phyloP scores from a whole-genome alignment of 2,329 filamentous ascomycete genomes.

The Xylariales sp. region DNA sequence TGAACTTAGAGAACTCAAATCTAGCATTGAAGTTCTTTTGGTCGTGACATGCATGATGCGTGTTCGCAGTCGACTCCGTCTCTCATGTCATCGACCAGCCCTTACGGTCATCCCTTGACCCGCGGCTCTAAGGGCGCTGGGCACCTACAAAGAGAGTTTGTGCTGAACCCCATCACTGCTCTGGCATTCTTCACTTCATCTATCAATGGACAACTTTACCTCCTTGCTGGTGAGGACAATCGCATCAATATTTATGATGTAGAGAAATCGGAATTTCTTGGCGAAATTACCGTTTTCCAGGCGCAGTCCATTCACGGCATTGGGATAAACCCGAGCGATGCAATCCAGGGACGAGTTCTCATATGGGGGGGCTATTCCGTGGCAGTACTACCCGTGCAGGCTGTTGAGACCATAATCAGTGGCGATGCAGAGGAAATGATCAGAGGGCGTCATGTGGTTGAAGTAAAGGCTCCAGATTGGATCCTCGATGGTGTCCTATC shows the following conservation, averaged over 20 bases:
- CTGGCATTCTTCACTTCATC: constrained; percentile 44
- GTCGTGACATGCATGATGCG: neutral
- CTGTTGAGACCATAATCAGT: constrained; percentile 29
- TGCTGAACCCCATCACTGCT: constrained; percentile 55
- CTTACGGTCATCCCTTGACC: neutral
- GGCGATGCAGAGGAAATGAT: constrained; percentile 16
- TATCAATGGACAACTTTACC: constrained; percentile 28
- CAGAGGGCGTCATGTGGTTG: constrained; percentile 25
- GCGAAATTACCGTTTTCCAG: constrained; percentile 51
- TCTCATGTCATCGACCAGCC: neutral
- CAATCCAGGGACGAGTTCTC: constrained; percentile 36
- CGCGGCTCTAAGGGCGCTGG: too few relatives aligned
- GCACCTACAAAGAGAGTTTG: constrained; percentile 29
- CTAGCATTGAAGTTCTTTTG: neutral
- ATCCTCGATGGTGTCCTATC: constrained; percentile 63
- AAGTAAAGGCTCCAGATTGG: constrained; percentile 63
- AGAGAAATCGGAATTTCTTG: constrained; percentile 29
- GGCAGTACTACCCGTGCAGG: constrained; percentile 33
- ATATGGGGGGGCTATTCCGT: constrained; percentile 68
- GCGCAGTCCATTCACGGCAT: constrained; percentile 74
- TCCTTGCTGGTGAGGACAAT: constrained; percentile 58
- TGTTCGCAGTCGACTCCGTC: neutral
- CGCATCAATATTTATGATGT: constrained; percentile 50
- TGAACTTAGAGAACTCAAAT: too few relatives aligned
- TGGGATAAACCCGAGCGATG: constrained; percentile 30